Conservation (phyloP, 2,329 filamentous ascomycete species). For the Exophiala bonariae region DNA sequence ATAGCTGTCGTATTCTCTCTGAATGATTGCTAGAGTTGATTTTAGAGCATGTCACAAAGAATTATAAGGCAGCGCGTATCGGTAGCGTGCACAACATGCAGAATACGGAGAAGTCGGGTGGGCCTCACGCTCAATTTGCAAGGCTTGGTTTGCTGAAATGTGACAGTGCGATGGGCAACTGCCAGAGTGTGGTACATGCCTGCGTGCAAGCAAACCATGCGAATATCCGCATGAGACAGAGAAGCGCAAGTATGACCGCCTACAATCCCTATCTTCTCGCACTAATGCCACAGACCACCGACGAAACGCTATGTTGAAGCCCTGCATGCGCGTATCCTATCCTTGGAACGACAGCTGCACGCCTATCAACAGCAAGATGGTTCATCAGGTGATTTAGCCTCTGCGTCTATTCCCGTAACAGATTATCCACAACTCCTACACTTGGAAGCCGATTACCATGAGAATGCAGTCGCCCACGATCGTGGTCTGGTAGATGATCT, state of each 20-base stretch:
- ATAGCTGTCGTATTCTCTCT: too few relatives aligned
- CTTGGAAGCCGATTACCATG: background rate
- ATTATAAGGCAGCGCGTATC: conserved; percentile 1
- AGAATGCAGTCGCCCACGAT: background rate
- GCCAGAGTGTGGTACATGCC: background rate
- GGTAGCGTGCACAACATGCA: background rate
- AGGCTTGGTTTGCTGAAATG: background rate
- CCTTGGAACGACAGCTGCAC: background rate
- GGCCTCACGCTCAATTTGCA: background rate
- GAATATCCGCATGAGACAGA: conserved; percentile 1
- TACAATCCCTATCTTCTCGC: background rate
- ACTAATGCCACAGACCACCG: conserved; percentile 1
- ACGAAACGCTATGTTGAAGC: conserved; percentile 1
- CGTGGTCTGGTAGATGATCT: background rate
- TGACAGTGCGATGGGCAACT: background rate
- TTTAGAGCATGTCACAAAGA: background rate
- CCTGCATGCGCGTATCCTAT: background rate
- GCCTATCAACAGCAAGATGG: background rate
- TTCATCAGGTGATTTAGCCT: background rate
- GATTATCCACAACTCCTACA: background rate
- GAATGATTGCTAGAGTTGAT: too few relatives aligned
- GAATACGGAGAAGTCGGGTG: background rate
- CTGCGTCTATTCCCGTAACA: background rate
- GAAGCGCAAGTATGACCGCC: background rate
- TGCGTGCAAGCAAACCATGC: background rate